Evolutionary conservation across 129 eudicot species (phyloP).

Genomic region (Cynara cardunculus): DNA sequence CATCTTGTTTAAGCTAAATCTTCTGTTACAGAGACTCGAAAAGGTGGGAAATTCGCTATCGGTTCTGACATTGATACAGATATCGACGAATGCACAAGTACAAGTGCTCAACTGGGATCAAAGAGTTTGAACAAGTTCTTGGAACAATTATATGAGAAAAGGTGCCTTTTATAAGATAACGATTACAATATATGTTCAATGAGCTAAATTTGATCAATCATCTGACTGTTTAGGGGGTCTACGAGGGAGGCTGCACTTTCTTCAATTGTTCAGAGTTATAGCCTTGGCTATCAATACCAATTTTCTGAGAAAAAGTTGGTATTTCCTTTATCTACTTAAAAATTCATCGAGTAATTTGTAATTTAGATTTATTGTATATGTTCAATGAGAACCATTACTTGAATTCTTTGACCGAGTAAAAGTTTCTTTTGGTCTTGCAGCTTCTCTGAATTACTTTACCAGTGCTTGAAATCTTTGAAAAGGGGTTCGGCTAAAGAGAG

Average conservation of each 20-base stretch:
- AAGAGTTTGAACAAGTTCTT: constrained; percentile 28
- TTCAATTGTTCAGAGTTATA: constrained; percentile 31
- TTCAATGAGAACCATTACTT: background rate
- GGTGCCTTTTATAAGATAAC: constrained; percentile 11
- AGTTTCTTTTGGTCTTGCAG: constrained; percentile 28
- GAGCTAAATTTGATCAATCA: background rate
- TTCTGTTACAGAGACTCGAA: constrained; percentile 14
- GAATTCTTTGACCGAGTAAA: background rate
- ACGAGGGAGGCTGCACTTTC: constrained; percentile 45
- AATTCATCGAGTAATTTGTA: background rate
- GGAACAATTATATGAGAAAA: constrained; percentile 36
- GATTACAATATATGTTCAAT: background rate
- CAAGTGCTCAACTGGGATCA: constrained; percentile 25
- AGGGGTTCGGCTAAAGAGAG: constrained; percentile 50
- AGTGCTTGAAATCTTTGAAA: constrained; percentile 37
- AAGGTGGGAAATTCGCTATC: constrained; percentile 12
- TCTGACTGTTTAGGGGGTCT: constrained; percentile 31
- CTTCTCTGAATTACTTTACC: constrained; percentile 49
- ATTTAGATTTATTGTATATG: background rate
- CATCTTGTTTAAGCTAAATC: background rate
- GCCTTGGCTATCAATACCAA: constrained; percentile 27
- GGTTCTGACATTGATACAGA: constrained; percentile 13
- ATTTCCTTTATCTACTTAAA: constrained; percentile 2
- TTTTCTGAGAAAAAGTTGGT: constrained; percentile 46
- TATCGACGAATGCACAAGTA: constrained; percentile 14